Percentiles rank a stretch among this genome's conserved stretches.
Conservation (phyloP, 805 yeast species). For the Sugiyamaella marilandica region DNA sequence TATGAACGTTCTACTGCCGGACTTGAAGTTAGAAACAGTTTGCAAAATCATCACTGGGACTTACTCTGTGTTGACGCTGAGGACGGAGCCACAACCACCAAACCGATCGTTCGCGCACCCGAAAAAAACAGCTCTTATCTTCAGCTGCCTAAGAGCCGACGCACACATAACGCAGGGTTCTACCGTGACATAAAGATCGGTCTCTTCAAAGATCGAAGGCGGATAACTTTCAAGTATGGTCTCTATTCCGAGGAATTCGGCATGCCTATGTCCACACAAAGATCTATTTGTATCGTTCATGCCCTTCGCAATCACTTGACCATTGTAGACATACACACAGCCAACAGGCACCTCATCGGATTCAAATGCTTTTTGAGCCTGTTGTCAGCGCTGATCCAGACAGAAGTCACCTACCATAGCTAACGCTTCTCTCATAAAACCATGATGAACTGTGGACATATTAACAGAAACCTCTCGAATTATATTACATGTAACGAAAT, state of each 20-base stretch:
- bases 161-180: constrained; percentile 99
- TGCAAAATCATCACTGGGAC: not conserved
- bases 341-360: constrained; percentile 83
- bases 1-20: constrained; percentile 38
- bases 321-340: constrained; percentile 58
- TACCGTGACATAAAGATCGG: constrained; percentile 84
- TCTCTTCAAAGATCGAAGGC: constrained; percentile 41
- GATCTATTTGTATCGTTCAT: constrained; percentile 83
- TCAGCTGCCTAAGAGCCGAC: constrained; percentile 76
- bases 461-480: not conserved
- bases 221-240: constrained; percentile 39
- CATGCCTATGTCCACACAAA: constrained; percentile 79
- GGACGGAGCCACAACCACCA: constrained; percentile 93
- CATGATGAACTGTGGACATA: constrained; percentile 15
- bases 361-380: constrained; percentile 59
- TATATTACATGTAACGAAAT: not conserved
- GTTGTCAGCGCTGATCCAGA: constrained; percentile 15
- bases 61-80: constrained; percentile 49
- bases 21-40: constrained; percentile 1
- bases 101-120: constrained; percentile 95
- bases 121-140: constrained; percentile 67
- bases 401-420: constrained; percentile 24
- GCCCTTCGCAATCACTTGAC: constrained; percentile 63
- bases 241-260: constrained; percentile 81
- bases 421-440: constrained; percentile 36